Evolutionary conservation across 352 stramenopile genomes (phyloP).

Genomic region (Aphanomyces cochlioides): DNA sequence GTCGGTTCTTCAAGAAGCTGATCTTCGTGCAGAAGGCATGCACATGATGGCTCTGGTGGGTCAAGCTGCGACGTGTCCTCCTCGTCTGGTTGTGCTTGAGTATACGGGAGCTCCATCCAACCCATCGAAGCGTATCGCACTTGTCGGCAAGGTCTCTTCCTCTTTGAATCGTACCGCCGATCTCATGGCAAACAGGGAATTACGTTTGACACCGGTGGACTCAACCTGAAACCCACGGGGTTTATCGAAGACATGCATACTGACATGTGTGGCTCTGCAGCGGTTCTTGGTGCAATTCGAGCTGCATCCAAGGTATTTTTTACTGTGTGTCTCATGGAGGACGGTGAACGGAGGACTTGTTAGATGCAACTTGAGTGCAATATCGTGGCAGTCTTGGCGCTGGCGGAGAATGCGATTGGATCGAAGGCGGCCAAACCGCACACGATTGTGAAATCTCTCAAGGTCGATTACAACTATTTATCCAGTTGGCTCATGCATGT

Average conservation of each 20-base stretch:
- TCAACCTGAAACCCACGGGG: constrained; percentile 92
- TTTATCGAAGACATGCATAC: constrained; percentile 91
- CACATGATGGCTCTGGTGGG: constrained; percentile 84
- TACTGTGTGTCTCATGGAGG: no score
- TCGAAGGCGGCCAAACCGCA: constrained; percentile 84
- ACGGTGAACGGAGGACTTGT: no score
- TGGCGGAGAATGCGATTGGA: constrained; percentile 82
- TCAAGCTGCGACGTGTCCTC: constrained; percentile 61
- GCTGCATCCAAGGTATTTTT: constrained; percentile 43
- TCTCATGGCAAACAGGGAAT: constrained; percentile 45
- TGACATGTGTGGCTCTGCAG: constrained; percentile 88
- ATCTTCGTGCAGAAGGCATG: constrained; percentile 75
- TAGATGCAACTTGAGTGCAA: constrained; percentile 72
- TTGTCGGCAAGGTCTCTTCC: constrained; percentile 84
- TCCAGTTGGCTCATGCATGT: background rate
- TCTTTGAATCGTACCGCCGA: background rate
- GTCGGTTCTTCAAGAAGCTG: constrained; percentile 68
- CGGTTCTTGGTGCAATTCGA: constrained; percentile 76
- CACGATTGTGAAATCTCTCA: constrained; percentile 87
- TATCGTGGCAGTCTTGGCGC: constrained; percentile 67
- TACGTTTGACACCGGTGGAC: constrained; percentile 93
- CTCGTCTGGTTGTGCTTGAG: constrained; percentile 80
- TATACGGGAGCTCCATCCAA: constrained; percentile 67
- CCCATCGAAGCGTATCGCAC: constrained; percentile 55
- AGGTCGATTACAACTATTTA: constrained; percentile 34